Conservation (phyloP, 495 filamentous ascomycete genomes). For the Talaromyces borbonicus region DNA sequence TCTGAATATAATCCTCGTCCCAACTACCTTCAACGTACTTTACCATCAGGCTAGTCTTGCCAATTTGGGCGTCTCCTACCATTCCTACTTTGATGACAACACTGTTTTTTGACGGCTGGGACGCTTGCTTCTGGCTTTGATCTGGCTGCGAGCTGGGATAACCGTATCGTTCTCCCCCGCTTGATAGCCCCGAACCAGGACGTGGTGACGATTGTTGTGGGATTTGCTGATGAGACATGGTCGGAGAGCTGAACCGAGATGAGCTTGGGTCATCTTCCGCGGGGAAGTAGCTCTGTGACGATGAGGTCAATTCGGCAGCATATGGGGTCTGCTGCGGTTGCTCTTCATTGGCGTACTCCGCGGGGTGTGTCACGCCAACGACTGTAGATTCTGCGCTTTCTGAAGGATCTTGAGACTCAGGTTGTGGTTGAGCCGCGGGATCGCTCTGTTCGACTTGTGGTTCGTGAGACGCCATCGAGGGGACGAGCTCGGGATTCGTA, state of each 20-base stretch:
- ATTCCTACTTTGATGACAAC: slow-evolving; percentile 99
- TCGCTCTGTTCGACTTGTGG: background rate
- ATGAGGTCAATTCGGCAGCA: slow-evolving; percentile 33
- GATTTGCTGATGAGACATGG: slow-evolving; percentile 30
- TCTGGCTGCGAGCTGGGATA: slow-evolving; percentile 35
- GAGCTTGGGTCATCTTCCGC: slow-evolving; percentile 32
- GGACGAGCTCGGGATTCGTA: background rate
- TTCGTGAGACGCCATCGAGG: background rate
- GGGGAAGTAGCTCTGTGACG: slow-evolving; percentile 30
- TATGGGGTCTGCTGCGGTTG: slow-evolving; percentile 35
- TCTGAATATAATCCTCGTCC: slow-evolving; percentile 99
- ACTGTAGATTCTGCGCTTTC: slow-evolving; percentile 23
- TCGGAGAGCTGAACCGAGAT: slow-evolving; percentile 29
- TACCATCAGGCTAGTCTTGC: slow-evolving; percentile 98
- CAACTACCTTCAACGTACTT: slow-evolving; percentile 99
- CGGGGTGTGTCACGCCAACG: slow-evolving; percentile 17
- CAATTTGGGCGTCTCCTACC: slow-evolving; percentile 98
- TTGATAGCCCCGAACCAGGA: slow-evolving; percentile 42
- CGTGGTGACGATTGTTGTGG: slow-evolving; percentile 33
- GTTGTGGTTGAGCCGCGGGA: background rate
- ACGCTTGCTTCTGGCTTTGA: slow-evolving; percentile 27
- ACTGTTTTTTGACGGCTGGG: slow-evolving; percentile 56
- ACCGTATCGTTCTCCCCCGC: slow-evolving; percentile 31
- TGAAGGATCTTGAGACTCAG: slow-evolving; percentile 17
- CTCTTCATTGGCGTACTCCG: slow-evolving; percentile 36